phyloP scores from a whole-genome alignment of 2,329 filamentous ascomycete genomes.

The Emmonsiellopsis sp. region DNA sequence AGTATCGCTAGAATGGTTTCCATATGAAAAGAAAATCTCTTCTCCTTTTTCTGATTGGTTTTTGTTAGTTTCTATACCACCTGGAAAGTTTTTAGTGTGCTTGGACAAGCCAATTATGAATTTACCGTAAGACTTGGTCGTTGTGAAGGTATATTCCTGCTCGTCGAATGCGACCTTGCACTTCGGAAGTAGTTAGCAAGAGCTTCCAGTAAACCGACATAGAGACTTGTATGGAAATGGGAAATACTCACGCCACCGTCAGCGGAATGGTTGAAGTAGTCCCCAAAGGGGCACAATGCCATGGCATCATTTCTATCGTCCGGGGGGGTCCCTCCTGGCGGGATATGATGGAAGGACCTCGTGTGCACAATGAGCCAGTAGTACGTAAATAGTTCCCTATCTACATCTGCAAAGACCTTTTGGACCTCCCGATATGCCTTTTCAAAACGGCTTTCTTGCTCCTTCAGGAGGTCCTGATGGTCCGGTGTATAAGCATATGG shows the following conservation, averaged over 20 bases:
- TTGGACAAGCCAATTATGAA: not conserved
- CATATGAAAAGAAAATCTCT: conserved; percentile 38
- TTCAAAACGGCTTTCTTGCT: conserved; percentile 47
- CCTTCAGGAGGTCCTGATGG: conserved; percentile 29
- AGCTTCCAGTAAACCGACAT: not conserved
- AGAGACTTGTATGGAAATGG: not conserved
- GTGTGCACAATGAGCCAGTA: conserved; percentile 55
- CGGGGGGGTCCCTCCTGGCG: conserved; percentile 27
- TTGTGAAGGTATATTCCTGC: conserved; percentile 25
- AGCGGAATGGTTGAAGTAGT: conserved; percentile 40
- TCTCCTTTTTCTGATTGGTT: conserved; percentile 27
- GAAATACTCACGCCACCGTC: conserved; percentile 27
- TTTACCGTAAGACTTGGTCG: conserved; percentile 26
- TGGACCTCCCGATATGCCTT: conserved; percentile 42
- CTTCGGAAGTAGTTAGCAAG: conserved; percentile 12
- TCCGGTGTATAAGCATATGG: conserved; percentile 21
- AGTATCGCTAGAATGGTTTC: conserved; percentile 35
- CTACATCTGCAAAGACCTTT: conserved; percentile 34
- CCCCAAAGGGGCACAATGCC: conserved; percentile 38
- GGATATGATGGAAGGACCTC: conserved; percentile 51
- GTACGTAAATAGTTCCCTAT: conserved; percentile 42
- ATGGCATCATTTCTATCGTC: conserved; percentile 37
- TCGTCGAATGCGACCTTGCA: conserved; percentile 31
- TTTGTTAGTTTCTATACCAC: not conserved
- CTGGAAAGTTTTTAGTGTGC: not conserved